Evolutionary conservation across 306 rosid genomes (phyloP), one percentile per base, ranked within the genome.

Genomic region (Cucumis melo): DNA sequence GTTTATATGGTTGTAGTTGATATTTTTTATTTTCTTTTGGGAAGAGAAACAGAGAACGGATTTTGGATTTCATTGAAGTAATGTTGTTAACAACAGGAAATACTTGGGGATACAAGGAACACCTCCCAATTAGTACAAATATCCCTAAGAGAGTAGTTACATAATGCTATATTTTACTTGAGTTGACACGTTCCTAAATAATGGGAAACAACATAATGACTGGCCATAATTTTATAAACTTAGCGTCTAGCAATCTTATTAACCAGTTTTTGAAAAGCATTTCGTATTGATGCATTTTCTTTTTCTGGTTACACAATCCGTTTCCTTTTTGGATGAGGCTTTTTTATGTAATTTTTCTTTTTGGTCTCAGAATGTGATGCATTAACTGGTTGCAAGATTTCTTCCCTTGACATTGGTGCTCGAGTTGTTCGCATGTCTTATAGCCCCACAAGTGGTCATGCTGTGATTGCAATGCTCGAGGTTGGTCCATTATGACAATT

Each of bases 391-490:
- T 82, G 91, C 92, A 94, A 90, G 89, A 87, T 90, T 76, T 86
- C 98, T 27, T 87, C 93, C 72, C 90, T 94, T 83, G 88, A 94
- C 79, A 87, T 94, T 76, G 99, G 97, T 66, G 89, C 93, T 39
- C 97, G 96, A 58, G 93, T 87, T 79, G 97, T 92, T 13, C 95
- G 96, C 68, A 94, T 94, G 99, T 82, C 93, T 67, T 94, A 94
- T 78, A 89, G 95, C 79, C 96, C 96, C 70, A 91, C 95, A 29
- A 84, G 90, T 82, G 97, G 89, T 57, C 99, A 92, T 87, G 84
- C 95, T 63, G 96, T 94, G 79, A 82, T 94, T 64, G 97, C 93
- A 41, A 86, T 94, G 42, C 92, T 90, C 74, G 93, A 90, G 97
- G 97, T 94, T 80, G 78, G 84, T 75, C 39, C 65, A 76, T 48